Percentiles rank a stretch among this genome's conserved stretches.
phyloP scores from a whole-genome alignment of 768 basidiomycete genomes.

The Agrocybe chaxingu region DNA sequence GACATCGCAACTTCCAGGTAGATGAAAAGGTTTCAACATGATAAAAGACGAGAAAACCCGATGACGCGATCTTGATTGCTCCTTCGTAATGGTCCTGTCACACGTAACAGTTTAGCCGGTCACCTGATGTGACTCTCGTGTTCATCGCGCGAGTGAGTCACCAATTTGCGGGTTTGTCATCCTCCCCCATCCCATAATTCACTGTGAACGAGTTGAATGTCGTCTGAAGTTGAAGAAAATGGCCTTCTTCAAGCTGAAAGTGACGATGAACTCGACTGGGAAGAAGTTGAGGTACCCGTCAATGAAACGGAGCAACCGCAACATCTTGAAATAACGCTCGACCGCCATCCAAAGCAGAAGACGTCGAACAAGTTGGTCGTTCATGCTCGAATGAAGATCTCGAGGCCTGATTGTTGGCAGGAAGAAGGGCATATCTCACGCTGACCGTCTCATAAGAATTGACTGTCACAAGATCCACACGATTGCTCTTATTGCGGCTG shows the following conservation, averaged over 20 bases:
- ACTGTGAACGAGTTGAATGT: slow-evolving; percentile 9
- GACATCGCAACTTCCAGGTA: slow-evolving; percentile 10
- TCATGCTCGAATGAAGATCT: slow-evolving; percentile 5
- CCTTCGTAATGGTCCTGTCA: too few species aligned
- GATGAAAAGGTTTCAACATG: too few species aligned
- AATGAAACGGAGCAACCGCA: slow-evolving; percentile 27
- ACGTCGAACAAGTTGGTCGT: slow-evolving; percentile 43
- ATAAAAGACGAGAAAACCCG: too few species aligned
- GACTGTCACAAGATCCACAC: slow-evolving; percentile 91
- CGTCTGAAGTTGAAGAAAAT: slow-evolving; percentile 14
- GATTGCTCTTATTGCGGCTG: slow-evolving; percentile 73
- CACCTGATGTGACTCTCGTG: too few species aligned
- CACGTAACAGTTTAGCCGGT: too few species aligned
- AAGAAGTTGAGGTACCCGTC: slow-evolving; percentile 65
- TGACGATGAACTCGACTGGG: slow-evolving; percentile 79
- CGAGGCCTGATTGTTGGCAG: slow-evolving; percentile 21
- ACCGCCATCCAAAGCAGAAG: slow-evolving; percentile 31
- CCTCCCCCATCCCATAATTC: too few species aligned
- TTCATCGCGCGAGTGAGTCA: too few species aligned
- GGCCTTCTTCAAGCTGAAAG: slow-evolving; percentile 30
- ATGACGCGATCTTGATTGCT: too few species aligned
- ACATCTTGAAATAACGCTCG: slow-evolving; percentile 71
- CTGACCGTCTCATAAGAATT: slow-evolving; percentile 72
- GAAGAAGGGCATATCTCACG: slow-evolving; percentile 53
- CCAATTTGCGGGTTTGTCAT: too few species aligned